Base-by-base conservation (phyloP, 2,329 filamentous ascomycete species). In the Lasiodiplodia theobromae region DNA sequence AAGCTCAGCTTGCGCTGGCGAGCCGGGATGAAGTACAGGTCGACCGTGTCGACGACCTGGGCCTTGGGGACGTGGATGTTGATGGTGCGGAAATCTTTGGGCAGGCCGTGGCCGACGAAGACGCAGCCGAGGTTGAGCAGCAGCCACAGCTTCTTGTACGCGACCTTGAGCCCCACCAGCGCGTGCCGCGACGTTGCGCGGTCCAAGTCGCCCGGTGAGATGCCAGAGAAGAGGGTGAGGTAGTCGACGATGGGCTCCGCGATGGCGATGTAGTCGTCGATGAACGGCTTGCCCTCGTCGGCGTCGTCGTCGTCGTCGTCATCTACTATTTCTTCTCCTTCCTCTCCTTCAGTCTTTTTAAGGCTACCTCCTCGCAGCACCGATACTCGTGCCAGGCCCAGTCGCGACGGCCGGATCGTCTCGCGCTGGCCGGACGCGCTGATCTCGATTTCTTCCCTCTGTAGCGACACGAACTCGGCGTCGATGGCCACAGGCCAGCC, bases 131-230 rank as follows among this genome's bases (percentile, higher is more conserved):
- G 86, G 77, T 99, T 99, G 38, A 99, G 87, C 21, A 99, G 86
- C 18, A 98, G 88, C 96, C 96, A 99, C 37, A 99, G 89, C 79
- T 97, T 97, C 82, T 99, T 99, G 85, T 98, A 99, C 1, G 93
- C 94, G 69, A 92, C 88, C 78, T 99, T 99, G 51, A 98, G 86
- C 1, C 92, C 87, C 10, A 98, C 90, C 0, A 98, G 87, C 67
- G 93, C 93, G 79, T 97, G 95, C 66, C 86, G 88, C 53, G 92
- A 92, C n/a, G 87, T 86, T 68, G 89, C 86, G 31, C 91, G 89
- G 73, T 97, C 94, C 10, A 99, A 85, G 76, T 99, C 96, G 25
- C 91, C 91, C 1, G 91, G 87, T 4, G 91, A 91, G 73, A 99
- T 97, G 52, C 96, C 96, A 0, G 95, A 98, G 82, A 93, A 98